Evolutionary conservation across 306 rosid species (phyloP).

Genomic region (Gastrolobium villosum): DNA sequence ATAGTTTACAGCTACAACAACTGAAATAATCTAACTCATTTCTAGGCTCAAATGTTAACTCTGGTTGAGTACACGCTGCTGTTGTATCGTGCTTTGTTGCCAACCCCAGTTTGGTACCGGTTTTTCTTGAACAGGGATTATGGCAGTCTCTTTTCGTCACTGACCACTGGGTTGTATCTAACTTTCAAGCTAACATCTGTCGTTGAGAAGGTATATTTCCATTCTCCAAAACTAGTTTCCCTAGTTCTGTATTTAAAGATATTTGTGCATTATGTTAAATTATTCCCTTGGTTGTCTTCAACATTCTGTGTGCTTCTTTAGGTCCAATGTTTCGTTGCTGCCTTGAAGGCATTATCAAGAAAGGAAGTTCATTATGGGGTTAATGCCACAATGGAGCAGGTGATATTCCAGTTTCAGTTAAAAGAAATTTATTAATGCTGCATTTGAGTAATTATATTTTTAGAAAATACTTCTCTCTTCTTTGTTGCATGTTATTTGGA

Average conservation of each 20-base stretch:
- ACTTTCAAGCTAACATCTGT: constrained; percentile 91
- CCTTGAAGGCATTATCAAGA: constrained; percentile 78
- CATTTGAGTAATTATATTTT: constrained; percentile 25
- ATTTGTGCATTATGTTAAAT: constrained; percentile 9
- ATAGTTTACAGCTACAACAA: constrained; percentile 23
- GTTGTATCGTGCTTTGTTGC: constrained; percentile 85
- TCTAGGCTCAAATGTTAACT: constrained; percentile 88
- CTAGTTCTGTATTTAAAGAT: constrained; percentile 31
- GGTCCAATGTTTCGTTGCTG: constrained; percentile 79
- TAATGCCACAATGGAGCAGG: constrained; percentile 88
- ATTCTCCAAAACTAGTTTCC: background rate
- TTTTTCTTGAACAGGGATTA: constrained; percentile 85
- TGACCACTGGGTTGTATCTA: constrained; percentile 88
- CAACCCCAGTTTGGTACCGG: constrained; percentile 91
- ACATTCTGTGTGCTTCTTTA: constrained; percentile 39
- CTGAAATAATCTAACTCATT: constrained; percentile 49
- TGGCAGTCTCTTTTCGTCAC: constrained; percentile 94
- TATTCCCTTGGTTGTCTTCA: background rate
- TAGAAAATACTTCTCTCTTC: background rate
- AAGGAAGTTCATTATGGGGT: constrained; percentile 88
- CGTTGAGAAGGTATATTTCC: constrained; percentile 79
- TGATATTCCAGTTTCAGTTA: constrained; percentile 39
- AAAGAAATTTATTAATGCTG: background rate
- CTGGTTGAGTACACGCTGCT: constrained; percentile 78
- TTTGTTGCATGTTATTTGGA: constrained; percentile 2